Percentiles rank a stretch among this genome's conserved stretches.
Evolutionary conservation across 345 rosid genomes (phyloP).

Genomic region (Brassica nigra): DNA sequence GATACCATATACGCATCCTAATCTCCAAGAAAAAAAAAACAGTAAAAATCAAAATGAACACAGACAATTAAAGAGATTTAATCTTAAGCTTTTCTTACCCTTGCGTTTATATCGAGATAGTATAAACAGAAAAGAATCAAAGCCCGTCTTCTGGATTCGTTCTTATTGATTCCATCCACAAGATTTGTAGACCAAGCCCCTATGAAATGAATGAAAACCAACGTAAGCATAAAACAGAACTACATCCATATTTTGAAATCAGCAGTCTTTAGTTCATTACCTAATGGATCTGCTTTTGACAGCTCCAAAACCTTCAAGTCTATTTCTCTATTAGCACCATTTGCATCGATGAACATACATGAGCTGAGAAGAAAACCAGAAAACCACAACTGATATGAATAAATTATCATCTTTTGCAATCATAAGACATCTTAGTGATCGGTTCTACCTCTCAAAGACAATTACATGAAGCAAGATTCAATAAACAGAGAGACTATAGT

Average conservation of each 20-base stretch:
- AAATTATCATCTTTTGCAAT: constrained; percentile 4
- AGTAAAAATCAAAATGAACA: too few species aligned
- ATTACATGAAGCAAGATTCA: neutral
- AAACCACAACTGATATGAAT: neutral
- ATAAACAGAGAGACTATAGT: constrained; percentile 5
- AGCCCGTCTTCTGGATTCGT: constrained; percentile 78
- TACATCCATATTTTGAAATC: neutral
- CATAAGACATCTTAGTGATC: constrained; percentile 13
- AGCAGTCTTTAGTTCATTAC: constrained; percentile 29
- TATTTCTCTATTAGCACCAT: constrained; percentile 60
- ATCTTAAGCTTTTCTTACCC: constrained; percentile 52
- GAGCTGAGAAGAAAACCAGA: constrained; percentile 52
- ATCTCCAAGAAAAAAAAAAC: constrained; percentile 1
- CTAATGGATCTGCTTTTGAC: constrained; percentile 65
- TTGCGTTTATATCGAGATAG: constrained; percentile 46
- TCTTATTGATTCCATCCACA: constrained; percentile 84
- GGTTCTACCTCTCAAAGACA: neutral
- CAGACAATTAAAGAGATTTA: too few species aligned
- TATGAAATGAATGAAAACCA: constrained; percentile 34
- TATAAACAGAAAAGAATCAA: constrained; percentile 74
- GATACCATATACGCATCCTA: constrained; percentile 71
- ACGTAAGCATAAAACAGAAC: neutral
- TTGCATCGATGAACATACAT: constrained; percentile 63
- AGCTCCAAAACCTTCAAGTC: constrained; percentile 57
- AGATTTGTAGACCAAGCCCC: constrained; percentile 70